Percentiles rank a stretch among this genome's conserved stretches.
These are phyloP conservation scores for Helicocarpus griseus DNA, from an alignment of 2,329 filamentous ascomycete genomes.

Conservation along the genomic window DNA sequence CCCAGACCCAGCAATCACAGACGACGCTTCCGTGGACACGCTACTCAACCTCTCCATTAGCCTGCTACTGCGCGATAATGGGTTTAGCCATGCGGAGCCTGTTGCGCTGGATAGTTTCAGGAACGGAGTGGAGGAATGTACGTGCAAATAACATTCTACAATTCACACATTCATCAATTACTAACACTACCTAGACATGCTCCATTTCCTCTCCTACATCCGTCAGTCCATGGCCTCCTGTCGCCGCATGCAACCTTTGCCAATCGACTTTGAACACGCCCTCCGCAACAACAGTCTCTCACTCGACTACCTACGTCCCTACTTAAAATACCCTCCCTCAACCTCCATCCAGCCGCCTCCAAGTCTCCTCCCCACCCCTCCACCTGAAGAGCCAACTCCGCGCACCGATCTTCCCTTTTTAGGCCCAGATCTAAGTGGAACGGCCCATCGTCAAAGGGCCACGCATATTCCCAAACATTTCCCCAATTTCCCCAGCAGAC, in stretches of 20 bases:
- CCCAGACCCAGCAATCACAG: slow-evolving; percentile 35
- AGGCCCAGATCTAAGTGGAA: slow-evolving; percentile 41
- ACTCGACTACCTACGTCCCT: slow-evolving; percentile 25
- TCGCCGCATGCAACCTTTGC: slow-evolving; percentile 46
- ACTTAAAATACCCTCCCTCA: slow-evolving; percentile 24
- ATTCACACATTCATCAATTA: no score
- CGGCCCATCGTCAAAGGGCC: slow-evolving; percentile 36
- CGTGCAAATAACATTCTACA: no score
- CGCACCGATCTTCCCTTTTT: slow-evolving; percentile 36
- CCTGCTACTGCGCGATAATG: slow-evolving; percentile 40
- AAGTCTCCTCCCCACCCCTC: slow-evolving; percentile 26
- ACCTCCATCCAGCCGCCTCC: slow-evolving; percentile 15
- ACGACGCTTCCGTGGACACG: slow-evolving; percentile 44
- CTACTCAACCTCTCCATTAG: slow-evolving; percentile 48
- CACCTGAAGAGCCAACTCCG: slow-evolving; percentile 28
- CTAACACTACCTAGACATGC: slow-evolving; percentile 39
- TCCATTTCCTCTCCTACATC: slow-evolving; percentile 44
- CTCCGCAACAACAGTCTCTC: slow-evolving; percentile 23
- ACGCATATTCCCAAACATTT: slow-evolving; percentile 52
- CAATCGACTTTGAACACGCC: slow-evolving; percentile 48
- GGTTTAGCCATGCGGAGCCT: slow-evolving; percentile 47
- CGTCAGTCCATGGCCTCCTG: slow-evolving; percentile 49
- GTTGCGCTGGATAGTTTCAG: slow-evolving; percentile 49
- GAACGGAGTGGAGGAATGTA: slow-evolving; percentile 50
- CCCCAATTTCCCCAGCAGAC: slow-evolving; percentile 52